These are phyloP conservation scores for Xylaria multiplex DNA, from an alignment of 2,329 filamentous ascomycete species.

Conservation along the genomic window DNA sequence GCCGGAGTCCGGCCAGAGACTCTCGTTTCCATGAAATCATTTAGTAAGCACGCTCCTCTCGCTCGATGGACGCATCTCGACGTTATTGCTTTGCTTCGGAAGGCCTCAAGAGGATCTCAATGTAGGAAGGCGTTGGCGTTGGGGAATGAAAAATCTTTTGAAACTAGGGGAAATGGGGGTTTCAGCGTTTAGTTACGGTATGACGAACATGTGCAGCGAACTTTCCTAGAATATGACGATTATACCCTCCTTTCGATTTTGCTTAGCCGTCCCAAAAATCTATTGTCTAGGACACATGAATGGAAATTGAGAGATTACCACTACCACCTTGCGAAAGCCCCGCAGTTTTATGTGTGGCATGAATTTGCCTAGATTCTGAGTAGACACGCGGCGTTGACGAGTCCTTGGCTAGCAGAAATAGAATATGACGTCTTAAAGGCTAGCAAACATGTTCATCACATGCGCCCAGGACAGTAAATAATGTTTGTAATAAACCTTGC, in stretches of 20 bases:
- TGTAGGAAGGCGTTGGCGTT: background rate
- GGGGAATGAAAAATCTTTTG: slow-evolving; percentile 29
- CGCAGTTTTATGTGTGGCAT: too few species aligned
- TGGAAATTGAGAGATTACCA: background rate
- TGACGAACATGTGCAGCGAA: background rate
- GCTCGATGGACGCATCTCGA: background rate
- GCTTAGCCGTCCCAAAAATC: background rate
- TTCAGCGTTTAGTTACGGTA: background rate
- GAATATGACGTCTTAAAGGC: background rate
- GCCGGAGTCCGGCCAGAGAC: slow-evolving; percentile 64
- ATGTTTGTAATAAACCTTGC: background rate
- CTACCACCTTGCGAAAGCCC: background rate
- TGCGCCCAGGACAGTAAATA: background rate
- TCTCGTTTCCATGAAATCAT: slow-evolving; percentile 70
- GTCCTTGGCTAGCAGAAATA: background rate
- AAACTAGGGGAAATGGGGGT: slow-evolving; percentile 1
- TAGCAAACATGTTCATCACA: too few species aligned
- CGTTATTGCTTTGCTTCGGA: background rate
- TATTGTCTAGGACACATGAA: background rate
- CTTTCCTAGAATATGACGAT: slow-evolving; percentile 29
- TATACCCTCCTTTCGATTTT: slow-evolving; percentile 25
- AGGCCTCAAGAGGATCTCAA: background rate
- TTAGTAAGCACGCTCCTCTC: slow-evolving; percentile 22
- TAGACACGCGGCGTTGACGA: background rate
- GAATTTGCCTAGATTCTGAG: background rate